Evolutionary conservation across 306 rosid genomes (phyloP).

Genomic region (Lithocarpus polystachyus): DNA sequence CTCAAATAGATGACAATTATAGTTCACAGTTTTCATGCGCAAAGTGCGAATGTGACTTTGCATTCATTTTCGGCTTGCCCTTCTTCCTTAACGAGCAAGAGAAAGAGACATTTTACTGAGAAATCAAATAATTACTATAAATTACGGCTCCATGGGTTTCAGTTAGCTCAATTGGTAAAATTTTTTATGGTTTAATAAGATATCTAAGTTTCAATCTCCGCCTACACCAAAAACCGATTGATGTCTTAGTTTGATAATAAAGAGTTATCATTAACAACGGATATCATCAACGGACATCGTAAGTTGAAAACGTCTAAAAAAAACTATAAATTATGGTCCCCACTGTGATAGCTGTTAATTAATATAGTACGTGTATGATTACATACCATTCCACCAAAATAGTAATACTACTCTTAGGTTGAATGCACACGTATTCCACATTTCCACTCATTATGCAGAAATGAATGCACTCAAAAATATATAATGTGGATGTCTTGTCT

Average conservation of each 20-base stretch:
- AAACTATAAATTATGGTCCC: neutral
- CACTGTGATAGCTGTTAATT: neutral
- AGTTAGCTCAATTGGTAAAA: fast-evolving
- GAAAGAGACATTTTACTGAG: neutral
- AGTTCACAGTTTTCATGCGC: too few relatives aligned
- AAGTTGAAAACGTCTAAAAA: too few relatives aligned
- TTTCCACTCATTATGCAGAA: neutral
- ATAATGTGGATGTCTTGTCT: neutral
- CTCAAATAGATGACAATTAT: too few relatives aligned
- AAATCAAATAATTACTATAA: too few relatives aligned
- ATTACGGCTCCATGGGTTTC: fast-evolving
- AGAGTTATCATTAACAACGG: fast-evolving
- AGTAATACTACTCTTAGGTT: neutral
- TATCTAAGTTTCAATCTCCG: fast-evolving
- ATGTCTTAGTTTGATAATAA: fast-evolving
- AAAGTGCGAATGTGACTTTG: neutral
- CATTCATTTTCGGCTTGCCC: neutral
- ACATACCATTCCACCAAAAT: neutral
- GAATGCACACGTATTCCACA: conserved; percentile 1
- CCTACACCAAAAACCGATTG: fast-evolving
- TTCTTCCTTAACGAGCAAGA: neutral
- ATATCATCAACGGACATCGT: fast-evolving
- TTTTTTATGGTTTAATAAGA: fast-evolving
- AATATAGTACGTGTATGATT: neutral
- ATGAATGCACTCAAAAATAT: neutral